Conservation (phyloP, 202 grass and related monocot species). For the Elaeis oleifera region DNA sequence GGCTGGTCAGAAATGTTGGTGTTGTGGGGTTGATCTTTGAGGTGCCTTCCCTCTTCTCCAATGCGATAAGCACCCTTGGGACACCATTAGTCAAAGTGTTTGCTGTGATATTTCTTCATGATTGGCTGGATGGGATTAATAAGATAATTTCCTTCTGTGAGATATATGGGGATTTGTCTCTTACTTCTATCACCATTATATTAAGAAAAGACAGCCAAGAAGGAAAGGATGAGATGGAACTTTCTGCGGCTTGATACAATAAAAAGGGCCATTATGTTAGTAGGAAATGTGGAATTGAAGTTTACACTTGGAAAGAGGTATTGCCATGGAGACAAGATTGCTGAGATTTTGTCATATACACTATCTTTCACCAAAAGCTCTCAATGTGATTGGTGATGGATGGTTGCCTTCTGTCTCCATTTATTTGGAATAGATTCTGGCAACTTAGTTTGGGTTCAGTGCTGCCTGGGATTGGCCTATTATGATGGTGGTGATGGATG, state of each 20-base stretch:
- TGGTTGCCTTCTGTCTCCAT: too few relatives aligned
- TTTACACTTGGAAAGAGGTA: too few relatives aligned
- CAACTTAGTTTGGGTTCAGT: too few relatives aligned
- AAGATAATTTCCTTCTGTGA: slow-evolving; percentile 48
- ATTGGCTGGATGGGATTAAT: slow-evolving; percentile 41
- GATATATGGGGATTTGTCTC: slow-evolving; percentile 62
- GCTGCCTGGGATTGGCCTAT: too few relatives aligned
- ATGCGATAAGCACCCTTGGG: slow-evolving; percentile 47
- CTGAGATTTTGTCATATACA: too few relatives aligned
- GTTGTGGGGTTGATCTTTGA: slow-evolving; percentile 20
- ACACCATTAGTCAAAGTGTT: slow-evolving; percentile 46
- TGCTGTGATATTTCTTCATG: slow-evolving; percentile 48
- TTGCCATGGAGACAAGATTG: too few relatives aligned
- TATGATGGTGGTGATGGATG: too few relatives aligned
- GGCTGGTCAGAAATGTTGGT: slow-evolving; percentile 34
- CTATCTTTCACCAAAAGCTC: too few relatives aligned
- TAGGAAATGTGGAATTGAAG: too few relatives aligned
- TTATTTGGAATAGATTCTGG: too few relatives aligned
- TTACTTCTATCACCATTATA: slow-evolving; percentile 63
- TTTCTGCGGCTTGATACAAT: not conserved
- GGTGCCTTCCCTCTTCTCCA: slow-evolving; percentile 65
- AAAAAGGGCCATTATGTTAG: too few relatives aligned
- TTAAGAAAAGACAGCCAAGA: not conserved
- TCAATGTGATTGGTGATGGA: too few relatives aligned
- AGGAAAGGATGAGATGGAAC: not conserved